These are phyloP conservation scores for Xylaria arbuscula DNA, from an alignment of 2,329 filamentous ascomycete species.

Conservation along the genomic window DNA sequence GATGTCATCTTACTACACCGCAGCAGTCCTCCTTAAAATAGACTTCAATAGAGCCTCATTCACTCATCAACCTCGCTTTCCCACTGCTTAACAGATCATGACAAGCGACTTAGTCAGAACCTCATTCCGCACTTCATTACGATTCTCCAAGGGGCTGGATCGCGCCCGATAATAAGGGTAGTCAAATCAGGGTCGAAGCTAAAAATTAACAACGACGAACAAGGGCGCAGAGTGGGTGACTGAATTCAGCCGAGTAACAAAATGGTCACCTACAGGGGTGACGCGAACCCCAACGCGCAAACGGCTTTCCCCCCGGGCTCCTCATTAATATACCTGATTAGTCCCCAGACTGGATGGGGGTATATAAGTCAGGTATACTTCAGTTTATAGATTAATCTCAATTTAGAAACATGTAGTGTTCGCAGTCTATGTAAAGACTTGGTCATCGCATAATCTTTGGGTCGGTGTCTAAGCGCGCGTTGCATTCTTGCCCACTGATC, in stretches of 20 bases:
- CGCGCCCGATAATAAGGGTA: background rate
- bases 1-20: background rate
- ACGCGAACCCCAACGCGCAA: background rate
- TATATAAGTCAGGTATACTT: background rate
- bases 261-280: slow-evolving; percentile 7
- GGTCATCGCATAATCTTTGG: slow-evolving; percentile 21
- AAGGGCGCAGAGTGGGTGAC: background rate
- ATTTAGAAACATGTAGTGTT: slow-evolving; percentile 20
- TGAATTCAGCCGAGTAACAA: slow-evolving; percentile 23
- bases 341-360: too few species aligned
- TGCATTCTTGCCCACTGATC: too few species aligned
- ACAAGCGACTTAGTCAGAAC: slow-evolving; percentile 29
- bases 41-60: slow-evolving; percentile 4
- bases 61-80: background rate
- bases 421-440: slow-evolving; percentile 25
- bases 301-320: background rate
- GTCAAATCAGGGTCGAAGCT: background rate
- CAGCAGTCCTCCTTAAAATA: slow-evolving; percentile 23
- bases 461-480: slow-evolving; percentile 9
- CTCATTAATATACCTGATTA: background rate
- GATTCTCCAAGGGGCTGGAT: background rate
- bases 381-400: slow-evolving; percentile 15
- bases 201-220: background rate
- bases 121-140: background rate
- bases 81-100: slow-evolving; percentile 20